Percentiles rank a stretch among this genome's conserved stretches.
phyloP scores from a whole-genome alignment of 2,329 filamentous ascomycete species.

The Trichoderma lentiforme region DNA sequence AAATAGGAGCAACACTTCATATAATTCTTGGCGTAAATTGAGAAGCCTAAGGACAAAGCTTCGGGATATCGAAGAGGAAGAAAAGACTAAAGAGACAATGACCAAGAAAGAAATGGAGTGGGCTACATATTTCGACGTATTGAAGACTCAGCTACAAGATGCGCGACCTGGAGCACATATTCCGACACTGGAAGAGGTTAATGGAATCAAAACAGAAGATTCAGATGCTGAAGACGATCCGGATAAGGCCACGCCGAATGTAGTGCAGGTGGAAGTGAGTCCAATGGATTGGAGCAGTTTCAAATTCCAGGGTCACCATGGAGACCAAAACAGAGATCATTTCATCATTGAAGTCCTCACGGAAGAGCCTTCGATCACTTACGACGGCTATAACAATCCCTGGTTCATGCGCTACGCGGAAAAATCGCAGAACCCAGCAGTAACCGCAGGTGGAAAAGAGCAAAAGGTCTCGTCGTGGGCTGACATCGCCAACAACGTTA shows the following conservation, averaged over 20 bases:
- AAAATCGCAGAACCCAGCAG: neutral
- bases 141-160: neutral
- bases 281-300: neutral
- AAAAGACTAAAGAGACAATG: neutral
- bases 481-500: neutral
- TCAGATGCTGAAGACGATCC: neutral
- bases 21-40: neutral
- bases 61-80: neutral
- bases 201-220: neutral
- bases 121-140: neutral
- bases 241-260: neutral
- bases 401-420: neutral
- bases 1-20: neutral
- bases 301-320: neutral
- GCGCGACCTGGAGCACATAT: neutral
- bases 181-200: neutral
- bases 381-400: neutral
- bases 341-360: constrained; percentile 4
- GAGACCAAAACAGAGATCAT: neutral
- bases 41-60: neutral
- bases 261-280: neutral
- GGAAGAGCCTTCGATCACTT: neutral
- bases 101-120: neutral
- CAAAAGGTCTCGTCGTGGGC: neutral
- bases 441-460: neutral